phyloP scores from a whole-genome alignment of 1,139 yeast species.

The Trichomonascaceae sp. region DNA sequence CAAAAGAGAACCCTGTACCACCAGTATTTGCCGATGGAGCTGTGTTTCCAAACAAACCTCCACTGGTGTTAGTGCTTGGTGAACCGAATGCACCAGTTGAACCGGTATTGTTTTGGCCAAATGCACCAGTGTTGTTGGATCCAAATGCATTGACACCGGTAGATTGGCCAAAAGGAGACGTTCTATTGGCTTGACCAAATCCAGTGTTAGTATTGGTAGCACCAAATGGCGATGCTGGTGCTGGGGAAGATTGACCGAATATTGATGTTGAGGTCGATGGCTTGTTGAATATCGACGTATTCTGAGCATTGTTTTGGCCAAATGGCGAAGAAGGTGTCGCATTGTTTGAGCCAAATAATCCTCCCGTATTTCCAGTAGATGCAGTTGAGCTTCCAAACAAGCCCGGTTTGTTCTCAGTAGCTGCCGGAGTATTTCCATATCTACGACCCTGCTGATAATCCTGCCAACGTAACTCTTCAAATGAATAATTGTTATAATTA shows the following conservation, averaged over 20 bases:
- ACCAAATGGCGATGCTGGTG: conserved; percentile 26
- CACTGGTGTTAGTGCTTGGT: conserved; percentile 19
- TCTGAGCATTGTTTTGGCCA: conserved; percentile 1
- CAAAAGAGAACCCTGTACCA: conserved; percentile 21
- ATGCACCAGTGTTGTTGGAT: conserved; percentile 10
- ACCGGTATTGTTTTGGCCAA: conserved; percentile 21
- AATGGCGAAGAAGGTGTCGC: conserved; percentile 13
- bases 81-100: conserved; percentile 17
- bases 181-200: conserved; percentile 3
- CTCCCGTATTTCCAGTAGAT: conserved; percentile 25
- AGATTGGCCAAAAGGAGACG: conserved; percentile 15
- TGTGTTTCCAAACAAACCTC: conserved; percentile 25
- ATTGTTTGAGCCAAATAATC: conserved; percentile 22
- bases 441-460: conserved; percentile 78
- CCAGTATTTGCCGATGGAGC: conserved; percentile 17
- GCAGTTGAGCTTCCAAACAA: conserved; percentile 20
- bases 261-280: conserved; percentile 17
- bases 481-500: conserved; percentile 71
- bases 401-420: conserved; percentile 13
- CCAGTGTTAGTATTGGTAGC: conserved; percentile 6
- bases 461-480: conserved; percentile 82
- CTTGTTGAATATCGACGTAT: conserved; percentile 1
- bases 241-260: conserved; percentile 18
- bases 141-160: conserved; percentile 23
- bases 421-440: conserved; percentile 41